Evolutionary conservation across 768 basidiomycete species (phyloP), one percentile per base, ranked within the genome.

Genomic region (Suillus subalutaceus): DNA sequence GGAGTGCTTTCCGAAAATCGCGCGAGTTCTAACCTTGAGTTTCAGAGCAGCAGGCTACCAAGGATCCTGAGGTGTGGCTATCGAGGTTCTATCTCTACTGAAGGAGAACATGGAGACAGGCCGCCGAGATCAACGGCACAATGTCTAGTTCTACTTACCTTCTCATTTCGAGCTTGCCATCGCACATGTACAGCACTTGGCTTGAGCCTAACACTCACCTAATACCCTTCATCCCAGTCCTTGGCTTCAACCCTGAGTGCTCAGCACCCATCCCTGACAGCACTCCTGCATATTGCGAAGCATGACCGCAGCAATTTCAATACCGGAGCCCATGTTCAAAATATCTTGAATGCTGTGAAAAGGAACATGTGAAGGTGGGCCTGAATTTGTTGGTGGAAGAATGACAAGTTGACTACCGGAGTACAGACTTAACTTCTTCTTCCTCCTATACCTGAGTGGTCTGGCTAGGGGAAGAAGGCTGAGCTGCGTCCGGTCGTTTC

Each of bases 301-400:
- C n/a, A n/a, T n/a, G n/a, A n/a, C n/a, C n/a, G n/a, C n/a, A n/a
- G n/a, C n/a, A n/a, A n/a, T n/a, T n/a, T n/a, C n/a, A n/a, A n/a
- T n/a, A n/a, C n/a, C n/a, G n/a, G n/a, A n/a, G n/a, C n/a, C n/a
- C n/a, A n/a, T n/a, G n/a, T n/a, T n/a, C n/a, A n/a, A n/a, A n/a
- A n/a, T n/a, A n/a, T n/a, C n/a, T n/a, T n/a, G n/a, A n/a, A 32
- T 32, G 30, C 35, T 35, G 35, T 35, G 35, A 35, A 35, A 35
- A 35, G n/a, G n/a, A 35, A 67, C 88, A 88, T 6, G 77, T 83
- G 68, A 77, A 79, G 2, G 85, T 83, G 0, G 77, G 85, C 13
- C 71, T 92, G 37, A 87, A 83, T 70, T 71, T 91, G 61, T 86
- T 90, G 44, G 18, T 87, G 81, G 64, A 73, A 77, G 50, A 74